Base-by-base conservation (phyloP, 208 protist species). In the Trichomonas tenax region DNA sequence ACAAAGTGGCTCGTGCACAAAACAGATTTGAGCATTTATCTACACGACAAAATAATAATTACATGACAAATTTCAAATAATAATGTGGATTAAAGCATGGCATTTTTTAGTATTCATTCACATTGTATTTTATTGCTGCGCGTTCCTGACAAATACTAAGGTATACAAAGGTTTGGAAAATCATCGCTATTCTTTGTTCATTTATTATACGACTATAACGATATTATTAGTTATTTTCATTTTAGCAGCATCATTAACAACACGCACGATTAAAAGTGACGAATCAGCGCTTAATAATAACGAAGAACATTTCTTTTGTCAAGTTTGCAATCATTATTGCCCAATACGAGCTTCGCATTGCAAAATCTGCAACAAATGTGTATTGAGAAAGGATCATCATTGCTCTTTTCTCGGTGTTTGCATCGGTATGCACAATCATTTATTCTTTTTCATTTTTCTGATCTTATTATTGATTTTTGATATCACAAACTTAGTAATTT, bases 301-400 rank as follows among this genome's bases (percentile, higher is more conserved):
- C 31, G 86, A 93, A n/a, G 23, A 89, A 3, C 38, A 48, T 46
- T 93, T 23, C 14, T 93, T 93, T 93, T 93, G 86, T 31, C 15
- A 48, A 58, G 34, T 36, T 34, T 93, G 86, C 26, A 23, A 93
- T 38, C 17, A 58, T 48, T 51, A 51, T 51, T n/a, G 15, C 17
- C 86, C 86, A 34, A 21, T 93, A 41, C 4, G 86, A 8, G 86
- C 86, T 51, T 93, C 86, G 21, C 86, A 93, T 51, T 93, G 86
- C 31, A 93, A 93, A 93, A 44, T 9, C 34, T 93, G 86, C 46
- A 40, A 93, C 0, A 48, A 51, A 58, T 93, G 86, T 36, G 86
- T 93, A 38, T 41, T 93, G 15, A 93, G 86, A 51, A 93, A 38
- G 46, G 86, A 93, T 93, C 86, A 93, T 93, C 86, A 93, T 93